These are phyloP conservation scores for Pythium phragmitis DNA, from an alignment of 352 stramenopile genomes.

Conservation along the genomic window DNA sequence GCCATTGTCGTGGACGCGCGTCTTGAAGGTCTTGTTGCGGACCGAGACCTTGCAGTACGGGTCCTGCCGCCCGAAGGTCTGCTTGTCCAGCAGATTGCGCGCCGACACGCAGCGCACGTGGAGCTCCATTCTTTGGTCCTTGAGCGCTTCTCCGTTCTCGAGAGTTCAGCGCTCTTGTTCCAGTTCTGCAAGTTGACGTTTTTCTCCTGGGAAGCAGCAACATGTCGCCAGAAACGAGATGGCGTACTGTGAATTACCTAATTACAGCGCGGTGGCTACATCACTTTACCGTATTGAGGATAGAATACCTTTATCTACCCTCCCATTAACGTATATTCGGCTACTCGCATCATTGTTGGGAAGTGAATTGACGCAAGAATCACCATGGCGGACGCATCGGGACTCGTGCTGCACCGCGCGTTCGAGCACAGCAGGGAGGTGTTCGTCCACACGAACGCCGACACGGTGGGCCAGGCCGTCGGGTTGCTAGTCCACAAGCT, in stretches of 20 bases:
- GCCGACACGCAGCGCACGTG: constrained; percentile 77
- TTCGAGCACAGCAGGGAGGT: constrained; percentile 44
- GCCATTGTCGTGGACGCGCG: constrained; percentile 83
- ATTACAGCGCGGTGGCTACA: constrained; percentile 5
- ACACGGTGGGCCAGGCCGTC: constrained; percentile 61
- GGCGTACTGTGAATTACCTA: not conserved
- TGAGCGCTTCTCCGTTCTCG: not conserved
- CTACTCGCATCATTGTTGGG: no score
- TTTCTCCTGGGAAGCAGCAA: not conserved
- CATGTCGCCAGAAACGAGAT: not conserved
- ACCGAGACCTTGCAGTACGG: constrained; percentile 77
- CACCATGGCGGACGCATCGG: constrained; percentile 19
- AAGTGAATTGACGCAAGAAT: not conserved
- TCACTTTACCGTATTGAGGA: not conserved
- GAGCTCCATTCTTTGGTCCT: constrained; percentile 50
- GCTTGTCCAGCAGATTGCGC: constrained; percentile 80
- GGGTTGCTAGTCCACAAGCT: constrained; percentile 63
- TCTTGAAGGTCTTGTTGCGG: constrained; percentile 63
- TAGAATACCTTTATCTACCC: not conserved
- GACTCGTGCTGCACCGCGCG: constrained; percentile 23
- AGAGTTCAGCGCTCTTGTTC: not conserved
- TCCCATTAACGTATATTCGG: not conserved
- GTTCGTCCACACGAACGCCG: constrained; percentile 48
- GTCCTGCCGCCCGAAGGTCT: constrained; percentile 85
- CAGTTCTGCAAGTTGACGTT: not conserved